phyloP scores from a whole-genome alignment of 2,329 filamentous ascomycete species.

The Stachybotrys chlorohalonatus region DNA sequence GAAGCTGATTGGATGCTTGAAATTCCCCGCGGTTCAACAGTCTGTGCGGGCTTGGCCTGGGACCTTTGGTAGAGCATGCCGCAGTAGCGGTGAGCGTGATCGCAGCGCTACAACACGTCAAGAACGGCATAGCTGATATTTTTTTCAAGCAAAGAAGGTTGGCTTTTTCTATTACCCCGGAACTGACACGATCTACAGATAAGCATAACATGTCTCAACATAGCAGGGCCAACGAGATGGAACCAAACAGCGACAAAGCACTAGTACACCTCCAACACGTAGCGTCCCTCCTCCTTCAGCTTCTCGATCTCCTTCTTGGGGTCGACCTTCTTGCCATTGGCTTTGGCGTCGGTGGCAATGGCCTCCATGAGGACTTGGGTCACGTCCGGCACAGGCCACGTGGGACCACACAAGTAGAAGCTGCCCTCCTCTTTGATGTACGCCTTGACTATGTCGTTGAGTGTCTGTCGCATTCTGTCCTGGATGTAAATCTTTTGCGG shows the following conservation, averaged over 20 bases:
- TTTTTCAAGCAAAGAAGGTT: not conserved
- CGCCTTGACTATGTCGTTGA: slow-evolving; percentile 72
- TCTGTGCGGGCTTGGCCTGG: too few species aligned
- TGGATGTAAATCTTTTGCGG: slow-evolving; percentile 99
- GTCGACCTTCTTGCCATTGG: slow-evolving; percentile 70
- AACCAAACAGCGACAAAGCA: not conserved
- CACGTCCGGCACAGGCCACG: slow-evolving; percentile 97
- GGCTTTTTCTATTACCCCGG: not conserved
- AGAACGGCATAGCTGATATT: not conserved
- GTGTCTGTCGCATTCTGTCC: slow-evolving; percentile 87
- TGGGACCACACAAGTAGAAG: slow-evolving; percentile 96
- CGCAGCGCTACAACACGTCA: not conserved
- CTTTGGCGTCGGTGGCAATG: slow-evolving; percentile 65
- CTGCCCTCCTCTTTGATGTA: slow-evolving; percentile 83
- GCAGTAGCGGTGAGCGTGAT: not conserved
- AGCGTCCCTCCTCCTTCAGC: slow-evolving; percentile 88
- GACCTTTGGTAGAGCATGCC: not conserved
- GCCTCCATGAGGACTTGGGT: slow-evolving; percentile 91
- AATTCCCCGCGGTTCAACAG: too few species aligned
- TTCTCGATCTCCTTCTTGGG: slow-evolving; percentile 87
- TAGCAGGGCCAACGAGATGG: too few species aligned
- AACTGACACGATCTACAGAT: not conserved
- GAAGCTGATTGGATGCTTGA: too few species aligned
- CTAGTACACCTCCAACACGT: slow-evolving; percentile 95
- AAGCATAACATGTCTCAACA: too few species aligned